Percentiles rank a stretch among this genome's conserved stretches.
phyloP scores from a whole-genome alignment of 2,329 filamentous ascomycete species.

The Dryadomyces quercivorus region DNA sequence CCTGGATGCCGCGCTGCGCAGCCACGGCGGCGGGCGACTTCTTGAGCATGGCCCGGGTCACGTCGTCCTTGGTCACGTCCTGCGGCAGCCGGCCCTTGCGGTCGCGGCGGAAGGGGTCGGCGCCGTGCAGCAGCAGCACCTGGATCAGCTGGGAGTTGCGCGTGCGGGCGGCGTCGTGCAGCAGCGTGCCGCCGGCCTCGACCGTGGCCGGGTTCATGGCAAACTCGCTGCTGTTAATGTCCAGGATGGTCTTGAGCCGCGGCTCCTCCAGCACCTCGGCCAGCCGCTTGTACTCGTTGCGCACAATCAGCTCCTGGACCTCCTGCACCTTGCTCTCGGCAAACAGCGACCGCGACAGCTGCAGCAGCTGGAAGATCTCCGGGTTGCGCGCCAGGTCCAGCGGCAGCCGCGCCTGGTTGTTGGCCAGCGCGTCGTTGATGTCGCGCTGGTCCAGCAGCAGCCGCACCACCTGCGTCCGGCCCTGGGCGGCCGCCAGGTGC shows the following conservation, averaged over 20 bases:
- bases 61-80: constrained; percentile 91
- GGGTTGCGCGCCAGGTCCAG: constrained; percentile 83
- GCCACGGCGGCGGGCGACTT: constrained; percentile 88
- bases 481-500: constrained; percentile 75
- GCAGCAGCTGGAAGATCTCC: constrained; percentile 90
- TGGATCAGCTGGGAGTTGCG: constrained; percentile 82
- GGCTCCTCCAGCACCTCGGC: constrained; percentile 75
- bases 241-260: constrained; percentile 72
- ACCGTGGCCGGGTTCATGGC: constrained; percentile 67
- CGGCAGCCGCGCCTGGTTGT: constrained; percentile 72
- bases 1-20: constrained; percentile 89
- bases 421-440: constrained; percentile 80
- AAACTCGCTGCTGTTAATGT: constrained; percentile 86
- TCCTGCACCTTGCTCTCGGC: constrained; percentile 76
- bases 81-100: constrained; percentile 92
- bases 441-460: constrained; percentile 69
- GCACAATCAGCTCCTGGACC: constrained; percentile 65
- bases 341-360: constrained; percentile 80
- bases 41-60: constrained; percentile 78
- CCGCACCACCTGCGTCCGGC: constrained; percentile 67
- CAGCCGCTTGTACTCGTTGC: constrained; percentile 63
- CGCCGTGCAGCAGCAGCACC: constrained; percentile 80
- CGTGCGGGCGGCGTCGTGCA: constrained; percentile 86
- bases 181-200: constrained; percentile 75
- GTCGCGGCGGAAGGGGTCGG: constrained; percentile 90